These are phyloP conservation scores for Neonothopanus nambi DNA, from an alignment of 1,284 basidiomycete species.

Conservation along the genomic window DNA sequence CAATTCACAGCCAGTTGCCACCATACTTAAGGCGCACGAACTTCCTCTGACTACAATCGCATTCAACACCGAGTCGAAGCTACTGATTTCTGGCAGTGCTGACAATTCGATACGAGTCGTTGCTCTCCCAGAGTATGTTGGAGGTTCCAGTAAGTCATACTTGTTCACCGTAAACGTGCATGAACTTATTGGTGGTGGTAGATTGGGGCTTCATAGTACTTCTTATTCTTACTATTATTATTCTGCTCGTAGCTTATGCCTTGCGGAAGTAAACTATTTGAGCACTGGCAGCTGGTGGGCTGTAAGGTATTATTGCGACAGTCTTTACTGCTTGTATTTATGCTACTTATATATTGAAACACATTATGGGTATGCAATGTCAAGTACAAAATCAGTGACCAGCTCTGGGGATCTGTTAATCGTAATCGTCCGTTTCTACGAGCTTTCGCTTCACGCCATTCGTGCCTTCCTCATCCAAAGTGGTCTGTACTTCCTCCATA, in stretches of 20 bases:
- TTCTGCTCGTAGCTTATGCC: conserved; percentile 29
- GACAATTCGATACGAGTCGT: conserved; percentile 89
- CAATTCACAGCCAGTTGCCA: conserved; percentile 69
- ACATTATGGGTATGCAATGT: background rate
- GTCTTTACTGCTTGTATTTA: background rate
- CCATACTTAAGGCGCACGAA: conserved; percentile 92
- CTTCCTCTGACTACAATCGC: conserved; percentile 90
- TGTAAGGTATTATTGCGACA: background rate
- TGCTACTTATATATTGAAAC: background rate
- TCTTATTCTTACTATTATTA: conserved; percentile 26
- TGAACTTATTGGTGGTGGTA: background rate
- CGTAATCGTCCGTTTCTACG: conserved; percentile 84
- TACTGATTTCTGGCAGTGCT: conserved; percentile 92
- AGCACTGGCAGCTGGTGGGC: background rate
- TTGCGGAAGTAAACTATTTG: conserved; percentile 23
- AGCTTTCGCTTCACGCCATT: conserved; percentile 76
- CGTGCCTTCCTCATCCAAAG: conserved; percentile 38
- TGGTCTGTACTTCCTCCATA: conserved; percentile 72
- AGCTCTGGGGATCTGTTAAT: conserved; percentile 36
- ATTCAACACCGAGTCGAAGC: conserved; percentile 80
- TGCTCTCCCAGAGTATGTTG: conserved; percentile 62
- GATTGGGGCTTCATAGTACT: conserved; percentile 15
- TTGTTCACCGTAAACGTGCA: background rate
- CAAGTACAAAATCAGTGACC: background rate
- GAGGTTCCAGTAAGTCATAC: conserved; percentile 50